Base-by-base conservation (phyloP, 257 asterid species). In the Cinchona pubescens region DNA sequence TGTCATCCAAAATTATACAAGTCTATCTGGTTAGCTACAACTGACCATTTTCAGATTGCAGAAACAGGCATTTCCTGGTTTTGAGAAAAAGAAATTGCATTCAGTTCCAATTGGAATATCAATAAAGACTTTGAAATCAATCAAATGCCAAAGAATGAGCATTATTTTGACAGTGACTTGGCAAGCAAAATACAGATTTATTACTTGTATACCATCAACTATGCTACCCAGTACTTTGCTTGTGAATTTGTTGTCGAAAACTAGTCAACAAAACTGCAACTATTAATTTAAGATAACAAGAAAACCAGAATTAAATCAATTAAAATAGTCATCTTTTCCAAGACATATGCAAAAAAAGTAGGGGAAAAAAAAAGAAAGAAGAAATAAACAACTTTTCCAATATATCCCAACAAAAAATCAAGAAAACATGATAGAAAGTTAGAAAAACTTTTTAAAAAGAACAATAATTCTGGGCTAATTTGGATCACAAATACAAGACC, bases 131-230 rank as follows among this genome's bases (percentile, higher is more conserved):
- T 42, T 45, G 70, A 67, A 48, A 48, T 59, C 58, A 34, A 64
- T 40, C 30, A 58, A 72, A 66, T 65, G 38, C 72, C 75, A 67
- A 53, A 76, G 18, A 72, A 35, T 66, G 59, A 49, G 59, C 65
- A 58, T 21, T 62, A 49, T n/a, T 45, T 66, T 62, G 72, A 77
- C 37, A 34, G 71, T 60, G 80, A 77, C 71, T 35, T 69, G 9
- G n/a, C 76, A 51, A 70, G 71, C 58, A 59, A 69, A 61, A 76
- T 55, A 38, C 34, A 46, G 35, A 23, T 18, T 21, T 16, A 27
- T 55, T 1, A 34, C 16, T 25, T 10, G 66, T 35, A 4, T 34
- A 51, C 35, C 15, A 60, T 69, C 56, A 60, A 69, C 16, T 46
- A 9, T 15, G 46, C 13, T 8, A 42, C 32, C 3, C 16, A 42